These are phyloP conservation scores for Yamadazyma kitorensis DNA, from an alignment of 805 yeast species.

Conservation along the genomic window DNA sequence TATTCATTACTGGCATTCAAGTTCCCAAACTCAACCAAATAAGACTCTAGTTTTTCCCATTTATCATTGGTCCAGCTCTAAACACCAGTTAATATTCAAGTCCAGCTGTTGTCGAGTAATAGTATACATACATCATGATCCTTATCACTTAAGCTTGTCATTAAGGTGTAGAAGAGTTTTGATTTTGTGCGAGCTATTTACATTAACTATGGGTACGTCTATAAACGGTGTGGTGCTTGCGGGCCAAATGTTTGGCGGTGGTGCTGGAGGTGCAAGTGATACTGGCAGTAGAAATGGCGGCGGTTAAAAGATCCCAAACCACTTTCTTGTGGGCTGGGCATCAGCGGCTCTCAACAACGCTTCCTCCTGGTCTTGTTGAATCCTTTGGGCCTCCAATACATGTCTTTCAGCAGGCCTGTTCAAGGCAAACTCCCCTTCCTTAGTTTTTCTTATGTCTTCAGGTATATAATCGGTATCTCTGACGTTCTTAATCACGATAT, in stretches of 20 bases:
- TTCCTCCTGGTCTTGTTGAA: conserved; percentile 67
- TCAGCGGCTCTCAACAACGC: conserved; percentile 22
- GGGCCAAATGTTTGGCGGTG: too few relatives aligned
- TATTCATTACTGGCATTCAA: conserved; percentile 8
- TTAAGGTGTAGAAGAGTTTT: not conserved
- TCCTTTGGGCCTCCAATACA: conserved; percentile 68
- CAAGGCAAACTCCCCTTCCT: conserved; percentile 48
- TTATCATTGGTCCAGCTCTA: conserved; percentile 7
- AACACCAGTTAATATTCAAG: not conserved
- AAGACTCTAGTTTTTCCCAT: conserved; percentile 13
- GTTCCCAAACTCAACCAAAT: conserved; percentile 14
- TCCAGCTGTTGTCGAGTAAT: too few relatives aligned
- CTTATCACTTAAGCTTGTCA: not conserved
- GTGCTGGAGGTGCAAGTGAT: too few relatives aligned
- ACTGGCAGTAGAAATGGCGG: too few relatives aligned
- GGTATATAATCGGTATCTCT: conserved; percentile 43
- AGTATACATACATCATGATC: too few relatives aligned
- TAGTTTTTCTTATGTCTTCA: conserved; percentile 40
- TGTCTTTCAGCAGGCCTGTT: conserved; percentile 73
- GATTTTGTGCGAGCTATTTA: too few relatives aligned
- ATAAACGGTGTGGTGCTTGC: too few relatives aligned
- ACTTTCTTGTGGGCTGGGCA: conserved; percentile 2
- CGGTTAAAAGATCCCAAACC: conserved; percentile 7
- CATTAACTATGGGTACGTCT: too few relatives aligned
- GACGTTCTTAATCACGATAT: conserved; percentile 40